Base-by-base conservation (phyloP, 1,284 basidiomycete genomes). In the Rhodotorula sp. region DNA sequence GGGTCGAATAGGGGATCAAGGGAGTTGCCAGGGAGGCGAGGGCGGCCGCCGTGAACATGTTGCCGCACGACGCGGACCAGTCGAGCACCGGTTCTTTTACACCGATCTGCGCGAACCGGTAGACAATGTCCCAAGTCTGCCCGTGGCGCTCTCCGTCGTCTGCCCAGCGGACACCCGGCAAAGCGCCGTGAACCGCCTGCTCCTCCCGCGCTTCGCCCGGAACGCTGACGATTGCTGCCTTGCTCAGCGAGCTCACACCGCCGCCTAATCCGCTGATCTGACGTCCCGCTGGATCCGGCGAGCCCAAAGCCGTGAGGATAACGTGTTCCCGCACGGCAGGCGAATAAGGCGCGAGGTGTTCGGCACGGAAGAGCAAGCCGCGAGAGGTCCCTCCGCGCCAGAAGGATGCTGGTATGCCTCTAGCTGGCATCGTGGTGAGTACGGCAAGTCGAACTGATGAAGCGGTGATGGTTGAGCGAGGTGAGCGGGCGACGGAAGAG, bases 351-450 rank as follows among this genome's bases (percentile, higher is more conserved):
- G 72, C 72, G 47, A 75, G 65, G 28, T 58, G 52, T 24, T 67
- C 60, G 4, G 74, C 69, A 6, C 74, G 59, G 44, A 75, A 59
- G 34, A 75, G 46, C 5, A 72, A 54, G 9, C 69, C 74, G 26
- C 69, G 58, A 2, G 72, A 73, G 11, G 74, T 75, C 1, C 74
- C 74, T 5, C 74, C 74, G 6, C 74, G 62, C 65, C 67, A 74
- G 69, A 75, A 74, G 0, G 64, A 62, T 24, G 71, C 71, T 4
- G 68, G 24, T 20, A 74, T 59, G 6, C 50, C 54, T 10, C 48
- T 9, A 0, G 66, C 55, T 1, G 69, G 60, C 72, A 73, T 73
- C 10, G 40, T 9, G 9, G 24, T 31, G 24, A 28, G 40, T 46
- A 30, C 37, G 13, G 47, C 18, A 34, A 46, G 52, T n/a, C 34